Evolutionary conservation across 257 asterid genomes (phyloP).

Genomic region (Mentha longifolia): DNA sequence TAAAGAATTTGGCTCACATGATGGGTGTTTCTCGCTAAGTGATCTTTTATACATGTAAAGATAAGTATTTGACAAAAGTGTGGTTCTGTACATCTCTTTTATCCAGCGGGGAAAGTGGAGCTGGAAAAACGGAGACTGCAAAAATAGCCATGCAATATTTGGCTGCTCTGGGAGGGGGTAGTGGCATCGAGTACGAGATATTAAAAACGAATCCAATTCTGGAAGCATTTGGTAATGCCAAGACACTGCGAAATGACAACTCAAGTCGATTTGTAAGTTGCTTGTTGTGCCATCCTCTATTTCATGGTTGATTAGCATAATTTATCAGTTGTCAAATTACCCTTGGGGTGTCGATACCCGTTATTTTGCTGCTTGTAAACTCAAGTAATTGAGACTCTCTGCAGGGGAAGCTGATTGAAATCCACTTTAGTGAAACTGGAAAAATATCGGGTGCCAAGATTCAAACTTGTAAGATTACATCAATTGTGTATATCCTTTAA

Average conservation of each 20-base stretch:
- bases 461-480: constrained; percentile 82
- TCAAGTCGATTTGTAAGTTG: constrained; percentile 98
- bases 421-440: constrained; percentile 98
- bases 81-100: constrained; percentile 35
- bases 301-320: constrained; percentile 32
- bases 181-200: constrained; percentile 97
- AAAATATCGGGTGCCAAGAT: constrained; percentile 96
- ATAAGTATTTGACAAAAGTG: constrained; percentile 22
- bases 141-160: constrained; percentile 99
- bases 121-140: constrained; percentile 99
- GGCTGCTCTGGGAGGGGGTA: constrained; percentile 99
- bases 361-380: constrained; percentile 32
- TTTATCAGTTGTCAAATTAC: constrained; percentile 16
- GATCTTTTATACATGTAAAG: neutral
- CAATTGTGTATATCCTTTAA: constrained; percentile 32
- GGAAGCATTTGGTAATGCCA: constrained; percentile 99
- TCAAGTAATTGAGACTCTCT: constrained; percentile 35
- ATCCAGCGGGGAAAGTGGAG: constrained; percentile 99
- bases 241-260: constrained; percentile 92
- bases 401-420: constrained; percentile 98
- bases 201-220: constrained; percentile 95
- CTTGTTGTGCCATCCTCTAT: constrained; percentile 26
- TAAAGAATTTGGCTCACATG: neutral
- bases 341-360: constrained; percentile 28
- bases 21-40: constrained; percentile 1